Conservation (phyloP, 441 rosid species). For the Metrosideros polymorpha region DNA sequence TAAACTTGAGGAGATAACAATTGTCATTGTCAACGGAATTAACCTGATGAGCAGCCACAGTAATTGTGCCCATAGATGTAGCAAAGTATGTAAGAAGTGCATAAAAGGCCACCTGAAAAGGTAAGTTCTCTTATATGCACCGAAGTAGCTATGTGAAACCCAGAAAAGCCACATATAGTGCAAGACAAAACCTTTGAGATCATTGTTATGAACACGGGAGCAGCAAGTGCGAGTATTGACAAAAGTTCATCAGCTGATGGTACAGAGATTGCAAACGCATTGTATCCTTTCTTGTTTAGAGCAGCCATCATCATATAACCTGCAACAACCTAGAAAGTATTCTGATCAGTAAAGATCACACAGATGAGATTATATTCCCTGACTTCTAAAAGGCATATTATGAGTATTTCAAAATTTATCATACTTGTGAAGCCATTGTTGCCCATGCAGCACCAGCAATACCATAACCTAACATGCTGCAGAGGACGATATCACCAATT, state of each 20-base stretch:
- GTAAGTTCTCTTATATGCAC: slow-evolving; percentile 9
- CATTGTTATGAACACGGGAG: slow-evolving; percentile 19
- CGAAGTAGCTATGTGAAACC: not conserved
- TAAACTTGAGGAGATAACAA: not conserved
- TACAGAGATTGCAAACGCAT: slow-evolving; percentile 11
- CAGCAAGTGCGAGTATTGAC: slow-evolving; percentile 15
- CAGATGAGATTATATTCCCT: not conserved
- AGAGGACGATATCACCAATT: slow-evolving; percentile 17
- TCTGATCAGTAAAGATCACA: not conserved
- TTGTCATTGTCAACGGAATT: not conserved
- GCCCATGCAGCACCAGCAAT: slow-evolving; percentile 25
- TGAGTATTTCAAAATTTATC: not conserved
- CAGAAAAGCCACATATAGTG: slow-evolving; percentile 12
- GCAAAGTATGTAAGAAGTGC: slow-evolving; percentile 74
- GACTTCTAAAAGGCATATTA: not conserved
- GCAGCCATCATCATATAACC: slow-evolving; percentile 21
- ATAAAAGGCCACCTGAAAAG: slow-evolving; percentile 69
- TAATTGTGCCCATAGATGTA: slow-evolving; percentile 74
- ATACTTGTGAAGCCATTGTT: slow-evolving; percentile 24
- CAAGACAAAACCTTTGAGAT: slow-evolving; percentile 13
- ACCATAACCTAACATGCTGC: slow-evolving; percentile 15
- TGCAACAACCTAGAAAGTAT: slow-evolving; percentile 14
- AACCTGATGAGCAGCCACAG: slow-evolving; percentile 95
- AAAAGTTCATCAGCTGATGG: slow-evolving; percentile 14
- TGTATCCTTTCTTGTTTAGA: slow-evolving; percentile 19